A percentile compares a stretch with the other conserved stretches of the same genome.
Conservation (phyloP, 768 basidiomycete genomes). For the Termitomyces titanicus region DNA sequence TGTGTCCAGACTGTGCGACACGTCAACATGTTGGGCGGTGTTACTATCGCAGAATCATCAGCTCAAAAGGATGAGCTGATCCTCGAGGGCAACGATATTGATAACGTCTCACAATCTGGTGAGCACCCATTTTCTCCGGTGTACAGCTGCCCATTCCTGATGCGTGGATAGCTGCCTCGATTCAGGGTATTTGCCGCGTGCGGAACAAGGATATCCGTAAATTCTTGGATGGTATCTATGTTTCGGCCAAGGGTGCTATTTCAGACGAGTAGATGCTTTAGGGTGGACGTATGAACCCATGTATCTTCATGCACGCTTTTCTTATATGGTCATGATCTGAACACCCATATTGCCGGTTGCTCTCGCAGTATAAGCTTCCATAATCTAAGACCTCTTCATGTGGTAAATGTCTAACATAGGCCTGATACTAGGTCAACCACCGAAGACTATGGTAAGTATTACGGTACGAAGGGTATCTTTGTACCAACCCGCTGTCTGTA, state of each 20-base stretch:
- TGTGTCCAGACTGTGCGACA: constrained; percentile 83
- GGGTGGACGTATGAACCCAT: constrained; percentile 7
- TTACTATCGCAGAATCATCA: constrained; percentile 80
- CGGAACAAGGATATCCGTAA: constrained; percentile 99
- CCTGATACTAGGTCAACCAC: too few relatives aligned
- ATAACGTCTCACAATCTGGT: constrained; percentile 98
- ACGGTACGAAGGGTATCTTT: constrained; percentile 83
- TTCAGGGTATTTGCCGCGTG: constrained; percentile 94
- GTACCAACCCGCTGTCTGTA: constrained; percentile 82
- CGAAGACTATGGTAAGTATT: too few relatives aligned
- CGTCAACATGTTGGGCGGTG: constrained; percentile 89
- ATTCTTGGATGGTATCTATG: constrained; percentile 94
- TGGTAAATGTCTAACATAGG: too few relatives aligned
- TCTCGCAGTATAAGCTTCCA: too few relatives aligned
- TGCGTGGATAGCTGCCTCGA: constrained; percentile 70
- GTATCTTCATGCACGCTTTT: constrained; percentile 4
- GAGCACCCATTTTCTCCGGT: constrained; percentile 12
- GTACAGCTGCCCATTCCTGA: background rate
- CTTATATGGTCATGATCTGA: constrained; percentile 13
- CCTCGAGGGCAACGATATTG: constrained; percentile 92
- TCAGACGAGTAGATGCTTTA: constrained; percentile 37
- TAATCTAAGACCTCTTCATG: too few relatives aligned
- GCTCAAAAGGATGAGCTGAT: constrained; percentile 94
- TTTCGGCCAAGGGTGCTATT: constrained; percentile 77
- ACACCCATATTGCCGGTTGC: background rate